Base-by-base conservation (phyloP, 306 rosid genomes). In the Canavalia ensiformis region DNA sequence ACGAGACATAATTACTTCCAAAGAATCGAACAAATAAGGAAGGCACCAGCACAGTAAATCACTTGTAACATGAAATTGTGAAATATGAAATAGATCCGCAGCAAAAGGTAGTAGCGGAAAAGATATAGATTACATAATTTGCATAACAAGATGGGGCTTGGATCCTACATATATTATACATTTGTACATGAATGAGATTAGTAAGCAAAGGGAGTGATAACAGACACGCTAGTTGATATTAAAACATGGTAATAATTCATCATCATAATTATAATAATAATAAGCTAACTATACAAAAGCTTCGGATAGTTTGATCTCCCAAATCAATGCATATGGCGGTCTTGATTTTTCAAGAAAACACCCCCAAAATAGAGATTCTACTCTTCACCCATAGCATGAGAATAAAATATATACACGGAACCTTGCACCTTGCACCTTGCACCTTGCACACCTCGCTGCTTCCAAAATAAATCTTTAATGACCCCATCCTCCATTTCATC, bases 171-270 rank as follows among this genome's bases (percentile, higher is more conserved):
- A 63, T 29, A 63, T 10, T 18, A 80, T 33, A 59, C 64, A 82
- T 30, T 72, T 88, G 37, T 89, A 89, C 96, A 86, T 64, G 9
- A 74, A 88, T 74, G 75, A 30, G 83, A 88, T 88, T 51, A 80
- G 89, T 44, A 39, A 79, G 81, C 10, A 33, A 64, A 50, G 73
- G 37, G 5, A 70, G 33, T 25, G 18, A 79, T 41, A 74, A 11
- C 79, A 76, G 68, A 66, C 72, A 84, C 78, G n/a, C 78, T 54
- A 88, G 78, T 66, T 50, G 77, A 69, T 50, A 81, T 49, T 60
- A 33, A 60, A 6, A 30, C 65, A 58, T 58, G 65, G 39, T 58
- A 34, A 60, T 60, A 35, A 30, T 60, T 6, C 47, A 7, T 46
- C 50, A 70, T 73, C 13, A 74, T 45, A 25, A 18, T 58, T 68